Evolutionary conservation across 805 yeast species (phyloP).

Genomic region (Wickerhamomyces bovis): DNA sequence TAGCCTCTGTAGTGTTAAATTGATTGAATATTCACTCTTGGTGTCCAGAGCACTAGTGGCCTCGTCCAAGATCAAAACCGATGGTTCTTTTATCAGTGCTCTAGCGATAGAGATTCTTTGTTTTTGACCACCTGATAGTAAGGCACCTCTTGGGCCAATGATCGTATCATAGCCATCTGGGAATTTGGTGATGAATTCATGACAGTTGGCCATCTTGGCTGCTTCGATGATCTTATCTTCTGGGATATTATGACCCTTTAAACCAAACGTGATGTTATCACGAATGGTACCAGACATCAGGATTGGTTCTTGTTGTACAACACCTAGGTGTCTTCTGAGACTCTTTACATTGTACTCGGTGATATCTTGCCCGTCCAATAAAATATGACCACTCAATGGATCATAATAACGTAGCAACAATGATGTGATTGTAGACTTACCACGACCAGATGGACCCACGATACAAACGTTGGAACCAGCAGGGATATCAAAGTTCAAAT

Average conservation of each 20-base stretch:
- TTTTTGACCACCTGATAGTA: constrained; percentile 88
- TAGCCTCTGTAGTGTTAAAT: constrained; percentile 64
- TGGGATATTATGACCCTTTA: constrained; percentile 38
- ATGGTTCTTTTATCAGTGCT: constrained; percentile 70
- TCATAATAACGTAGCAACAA: constrained; percentile 53
- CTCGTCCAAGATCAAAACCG: constrained; percentile 75
- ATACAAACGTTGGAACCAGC: constrained; percentile 63
- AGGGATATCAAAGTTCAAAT: constrained; percentile 42
- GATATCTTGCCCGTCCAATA: constrained; percentile 48
- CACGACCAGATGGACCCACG: constrained; percentile 86
- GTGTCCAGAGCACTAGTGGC: constrained; percentile 86
- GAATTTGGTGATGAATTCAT: constrained; percentile 51
- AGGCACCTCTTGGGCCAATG: constrained; percentile 60
- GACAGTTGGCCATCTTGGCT: constrained; percentile 50
- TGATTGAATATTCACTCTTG: constrained; percentile 68
- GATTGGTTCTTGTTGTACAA: constrained; percentile 74
- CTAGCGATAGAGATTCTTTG: constrained; percentile 87
- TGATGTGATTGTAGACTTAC: constrained; percentile 76
- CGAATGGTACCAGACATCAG: constrained; percentile 75
- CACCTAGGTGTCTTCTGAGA: constrained; percentile 53
- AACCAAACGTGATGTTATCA: constrained; percentile 74
- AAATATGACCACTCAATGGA: constrained; percentile 40
- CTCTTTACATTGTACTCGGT: constrained; percentile 40
- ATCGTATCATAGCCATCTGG: constrained; percentile 62
- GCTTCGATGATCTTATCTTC: constrained; percentile 42